phyloP scores from a whole-genome alignment of 768 basidiomycete species.

The Suillus subluteus region DNA sequence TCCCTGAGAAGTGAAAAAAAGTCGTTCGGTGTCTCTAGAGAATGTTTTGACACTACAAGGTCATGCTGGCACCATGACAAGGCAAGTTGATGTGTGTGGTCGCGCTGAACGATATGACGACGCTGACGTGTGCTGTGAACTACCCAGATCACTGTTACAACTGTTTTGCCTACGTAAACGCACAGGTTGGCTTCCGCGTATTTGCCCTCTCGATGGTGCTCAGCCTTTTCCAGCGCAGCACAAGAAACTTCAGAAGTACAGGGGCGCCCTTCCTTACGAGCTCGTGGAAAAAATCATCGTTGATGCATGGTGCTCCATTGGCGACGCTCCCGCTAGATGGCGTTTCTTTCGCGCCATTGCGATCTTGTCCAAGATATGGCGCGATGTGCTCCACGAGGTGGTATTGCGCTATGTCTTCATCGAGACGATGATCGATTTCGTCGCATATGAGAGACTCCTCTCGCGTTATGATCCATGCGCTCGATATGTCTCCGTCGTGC shows the following conservation, averaged over 20 bases:
- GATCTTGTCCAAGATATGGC: conserved; percentile 11
- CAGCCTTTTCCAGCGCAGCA: not conserved
- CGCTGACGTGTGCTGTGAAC: not conserved
- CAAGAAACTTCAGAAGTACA: conserved; percentile 4
- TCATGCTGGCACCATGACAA: not conserved
- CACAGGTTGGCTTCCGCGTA: not conserved
- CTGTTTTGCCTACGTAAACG: conserved; percentile 5
- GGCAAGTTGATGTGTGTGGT: not conserved
- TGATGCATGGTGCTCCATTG: conserved; percentile 9
- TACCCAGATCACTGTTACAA: not conserved
- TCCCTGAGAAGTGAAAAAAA: not conserved
- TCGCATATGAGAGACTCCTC: conserved; percentile 3
- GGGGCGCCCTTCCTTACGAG: conserved; percentile 6
- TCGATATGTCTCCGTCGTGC: conserved; percentile 1
- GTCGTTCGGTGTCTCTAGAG: not conserved
- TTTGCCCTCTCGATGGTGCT: not conserved
- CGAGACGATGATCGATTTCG: conserved; percentile 2
- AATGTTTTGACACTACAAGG: not conserved
- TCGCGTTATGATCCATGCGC: conserved; percentile 4
- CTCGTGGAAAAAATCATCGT: conserved; percentile 7
- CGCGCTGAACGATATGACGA: not conserved
- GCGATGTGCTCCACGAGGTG: conserved; percentile 9
- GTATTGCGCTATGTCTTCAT: conserved; percentile 11
- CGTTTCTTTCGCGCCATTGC: conserved; percentile 6
- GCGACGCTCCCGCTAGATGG: conserved; percentile 3